These are phyloP conservation scores for Podospora sp. DNA, from an alignment of 495 filamentous ascomycete species.

Conservation along the genomic window DNA sequence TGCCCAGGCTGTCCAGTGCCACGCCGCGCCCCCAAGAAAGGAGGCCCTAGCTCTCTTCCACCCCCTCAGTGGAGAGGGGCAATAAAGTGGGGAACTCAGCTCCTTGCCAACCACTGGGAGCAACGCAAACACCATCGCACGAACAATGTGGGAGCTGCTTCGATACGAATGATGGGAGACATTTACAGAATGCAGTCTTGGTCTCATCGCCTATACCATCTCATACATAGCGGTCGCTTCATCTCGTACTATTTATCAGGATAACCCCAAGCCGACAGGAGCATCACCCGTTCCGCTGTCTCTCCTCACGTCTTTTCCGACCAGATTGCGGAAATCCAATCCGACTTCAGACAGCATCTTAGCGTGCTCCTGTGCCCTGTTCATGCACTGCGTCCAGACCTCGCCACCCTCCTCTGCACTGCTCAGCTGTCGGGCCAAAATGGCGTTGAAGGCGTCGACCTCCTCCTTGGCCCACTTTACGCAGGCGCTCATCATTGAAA, in stretches of 20 bases:
- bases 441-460: conserved; percentile 83
- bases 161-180: not conserved
- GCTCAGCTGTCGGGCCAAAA: conserved; percentile 80
- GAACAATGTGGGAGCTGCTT: not conserved
- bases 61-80: conserved; percentile 9
- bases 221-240: not conserved
- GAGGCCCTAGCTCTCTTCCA: conserved; percentile 9
- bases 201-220: not conserved
- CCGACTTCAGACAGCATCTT: conserved; percentile 81
- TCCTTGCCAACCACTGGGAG: not conserved
- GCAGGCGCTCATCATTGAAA: conserved; percentile 82
- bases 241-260: conserved; percentile 23
- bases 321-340: conserved; percentile 82
- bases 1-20: conserved; percentile 12
- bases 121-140: not conserved
- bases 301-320: conserved; percentile 43
- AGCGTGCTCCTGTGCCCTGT: conserved; percentile 78
- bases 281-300: conserved; percentile 24
- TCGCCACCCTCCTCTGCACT: conserved; percentile 68
- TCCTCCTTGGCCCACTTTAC: conserved; percentile 96
- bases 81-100: conserved; percentile 3
- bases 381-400: conserved; percentile 82
- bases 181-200: not conserved
- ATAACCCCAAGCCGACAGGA: conserved; percentile 48
- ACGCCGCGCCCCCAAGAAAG: not conserved